Evolutionary conservation across 2,329 filamentous ascomycete genomes (phyloP).

Genomic region (Beauveria varroae): DNA sequence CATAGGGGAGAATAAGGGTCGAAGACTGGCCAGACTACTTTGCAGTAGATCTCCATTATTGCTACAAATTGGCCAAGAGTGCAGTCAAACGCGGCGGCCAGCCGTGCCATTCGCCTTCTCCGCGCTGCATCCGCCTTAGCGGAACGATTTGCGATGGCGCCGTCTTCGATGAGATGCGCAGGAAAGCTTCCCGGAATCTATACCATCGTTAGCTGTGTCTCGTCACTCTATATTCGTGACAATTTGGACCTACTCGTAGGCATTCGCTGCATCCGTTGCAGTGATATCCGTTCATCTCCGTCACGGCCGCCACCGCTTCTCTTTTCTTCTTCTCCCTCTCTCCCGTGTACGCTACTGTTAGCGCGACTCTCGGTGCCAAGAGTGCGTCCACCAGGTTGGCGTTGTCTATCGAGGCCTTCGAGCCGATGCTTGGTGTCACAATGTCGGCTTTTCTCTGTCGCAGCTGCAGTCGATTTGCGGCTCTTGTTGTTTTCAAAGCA

Average conservation of each 20-base stretch:
- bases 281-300: background rate
- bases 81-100: background rate
- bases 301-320: background rate
- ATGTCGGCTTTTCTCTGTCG: background rate
- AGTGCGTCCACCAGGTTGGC: background rate
- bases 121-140: background rate
- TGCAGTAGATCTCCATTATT: constrained; percentile 27
- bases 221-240: background rate
- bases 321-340: background rate
- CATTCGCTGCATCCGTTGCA: background rate
- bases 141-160: constrained; percentile 24
- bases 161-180: constrained; percentile 18
- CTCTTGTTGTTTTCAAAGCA: background rate
- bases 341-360: background rate
- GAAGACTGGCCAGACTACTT: constrained; percentile 31
- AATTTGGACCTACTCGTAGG: background rate
- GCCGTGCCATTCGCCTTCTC: background rate
- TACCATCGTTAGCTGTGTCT: background rate
- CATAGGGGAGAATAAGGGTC: constrained; percentile 29
- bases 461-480: background rate
- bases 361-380: background rate
- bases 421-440: background rate
- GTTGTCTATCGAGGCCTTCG: background rate
- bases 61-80: background rate
- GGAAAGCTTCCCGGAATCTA: constrained; percentile 24